Evolutionary conservation across 2,329 filamentous ascomycete genomes (phyloP).

Genomic region (Monilinia fructigena): DNA sequence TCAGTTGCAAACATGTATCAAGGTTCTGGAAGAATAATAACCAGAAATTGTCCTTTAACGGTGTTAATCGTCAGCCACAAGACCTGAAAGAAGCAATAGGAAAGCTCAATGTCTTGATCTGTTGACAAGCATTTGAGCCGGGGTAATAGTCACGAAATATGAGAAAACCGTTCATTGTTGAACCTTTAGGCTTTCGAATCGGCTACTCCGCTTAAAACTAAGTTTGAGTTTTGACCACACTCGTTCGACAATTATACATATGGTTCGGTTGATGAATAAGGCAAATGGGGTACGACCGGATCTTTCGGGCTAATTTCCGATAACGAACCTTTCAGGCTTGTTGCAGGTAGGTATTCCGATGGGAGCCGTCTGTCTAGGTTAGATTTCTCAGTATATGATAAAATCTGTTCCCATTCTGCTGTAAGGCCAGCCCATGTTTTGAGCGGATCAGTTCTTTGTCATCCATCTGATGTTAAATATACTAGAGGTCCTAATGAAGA

Average conservation of each 20-base stretch:
- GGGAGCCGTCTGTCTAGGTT: neutral
- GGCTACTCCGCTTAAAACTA: slow-evolving; percentile 13
- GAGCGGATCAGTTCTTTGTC: slow-evolving; percentile 19
- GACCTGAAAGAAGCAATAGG: neutral
- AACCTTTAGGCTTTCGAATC: slow-evolving; percentile 13
- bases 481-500: slow-evolving; percentile 12
- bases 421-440: slow-evolving; percentile 9
- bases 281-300: slow-evolving; percentile 7
- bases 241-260: neutral
- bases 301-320: slow-evolving; percentile 22
- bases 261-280: neutral
- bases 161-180: slow-evolving; percentile 13
- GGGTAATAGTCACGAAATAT: neutral
- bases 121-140: slow-evolving; percentile 3
- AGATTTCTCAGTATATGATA: neutral
- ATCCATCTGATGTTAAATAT: slow-evolving; percentile 18
- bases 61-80: slow-evolving; percentile 4
- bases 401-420: slow-evolving; percentile 3
- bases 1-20: slow-evolving; percentile 5
- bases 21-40: slow-evolving; percentile 1
- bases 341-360: slow-evolving; percentile 11
- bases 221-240: neutral
- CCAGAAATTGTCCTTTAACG: slow-evolving; percentile 7
- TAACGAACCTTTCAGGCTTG: slow-evolving; percentile 5
- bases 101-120: neutral